Evolutionary conservation across 2,329 filamentous ascomycete species (phyloP).

Genomic region (Colletotrichum musicola): DNA sequence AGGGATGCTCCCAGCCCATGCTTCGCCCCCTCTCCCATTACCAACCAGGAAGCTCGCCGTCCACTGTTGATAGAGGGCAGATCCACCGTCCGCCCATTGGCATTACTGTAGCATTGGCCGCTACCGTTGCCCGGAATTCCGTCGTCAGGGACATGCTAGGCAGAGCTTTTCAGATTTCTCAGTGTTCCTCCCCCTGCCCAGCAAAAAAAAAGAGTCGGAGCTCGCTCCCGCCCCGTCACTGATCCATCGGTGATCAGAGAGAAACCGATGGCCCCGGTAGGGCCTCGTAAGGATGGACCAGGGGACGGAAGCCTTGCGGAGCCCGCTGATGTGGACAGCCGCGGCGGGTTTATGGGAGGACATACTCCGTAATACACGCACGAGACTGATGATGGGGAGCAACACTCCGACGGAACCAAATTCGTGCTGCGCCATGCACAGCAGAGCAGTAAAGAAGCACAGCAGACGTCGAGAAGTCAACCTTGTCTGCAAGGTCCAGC

Average conservation of each 20-base stretch:
- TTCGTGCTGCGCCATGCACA: not conserved
- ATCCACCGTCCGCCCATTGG: too few relatives aligned
- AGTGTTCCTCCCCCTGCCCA: too few relatives aligned
- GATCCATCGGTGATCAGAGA: not conserved
- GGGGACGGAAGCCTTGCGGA: constrained; percentile 25
- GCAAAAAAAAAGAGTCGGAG: not conserved
- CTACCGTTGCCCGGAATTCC: too few relatives aligned
- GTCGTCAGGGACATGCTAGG: not conserved
- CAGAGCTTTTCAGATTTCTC: not conserved
- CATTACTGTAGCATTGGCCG: too few relatives aligned
- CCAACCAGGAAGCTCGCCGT: not conserved
- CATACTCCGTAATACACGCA: not conserved
- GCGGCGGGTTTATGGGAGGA: constrained; percentile 10
- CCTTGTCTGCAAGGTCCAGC: constrained; percentile 27
- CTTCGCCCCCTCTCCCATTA: not conserved
- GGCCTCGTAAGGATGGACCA: constrained; percentile 5
- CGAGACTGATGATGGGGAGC: not conserved
- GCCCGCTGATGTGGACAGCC: constrained; percentile 29
- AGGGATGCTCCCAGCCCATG: constrained; percentile 20
- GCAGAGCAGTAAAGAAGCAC: too few relatives aligned
- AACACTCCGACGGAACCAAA: not conserved
- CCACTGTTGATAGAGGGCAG: not conserved
- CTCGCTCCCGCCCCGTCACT: not conserved
- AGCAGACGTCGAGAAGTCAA: constrained; percentile 1
- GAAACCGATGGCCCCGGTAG: not conserved